A percentile compares a stretch with the other conserved stretches of the same genome.
These are phyloP conservation scores for Allomyces macrogynus DNA, from an alignment of 192 early-diverging fungal genomes.

Conservation along the genomic window DNA sequence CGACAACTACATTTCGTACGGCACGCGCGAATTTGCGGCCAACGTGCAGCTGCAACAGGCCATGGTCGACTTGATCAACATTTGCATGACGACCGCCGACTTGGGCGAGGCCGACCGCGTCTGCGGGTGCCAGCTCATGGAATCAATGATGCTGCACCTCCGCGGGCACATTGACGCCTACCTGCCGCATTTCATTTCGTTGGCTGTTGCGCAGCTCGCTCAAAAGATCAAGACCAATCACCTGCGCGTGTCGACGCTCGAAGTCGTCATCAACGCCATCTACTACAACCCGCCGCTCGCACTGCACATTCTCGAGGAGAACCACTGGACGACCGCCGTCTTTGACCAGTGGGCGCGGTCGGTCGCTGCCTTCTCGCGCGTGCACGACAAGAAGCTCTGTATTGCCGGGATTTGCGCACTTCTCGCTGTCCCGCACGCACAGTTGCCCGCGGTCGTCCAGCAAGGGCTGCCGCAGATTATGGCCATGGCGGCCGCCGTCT, in stretches of 20 bases:
- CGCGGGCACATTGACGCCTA: conserved; percentile 56
- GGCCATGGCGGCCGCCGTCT: conserved; percentile 43
- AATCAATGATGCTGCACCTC: conserved; percentile 66
- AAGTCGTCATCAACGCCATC: conserved; percentile 63
- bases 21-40: conserved; percentile 49
- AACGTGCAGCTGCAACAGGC: conserved; percentile 47
- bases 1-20: conserved; percentile 77
- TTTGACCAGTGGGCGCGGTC: conserved; percentile 59
- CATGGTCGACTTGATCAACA: conserved; percentile 69
- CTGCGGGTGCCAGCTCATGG: conserved; percentile 63
- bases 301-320: conserved; percentile 55
- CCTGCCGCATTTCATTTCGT: conserved; percentile 45
- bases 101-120: conserved; percentile 59
- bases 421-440: conserved; percentile 42
- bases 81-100: conserved; percentile 56
- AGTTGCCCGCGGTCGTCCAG: conserved; percentile 51
- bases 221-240: conserved; percentile 35
- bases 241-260: conserved; percentile 56
- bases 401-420: conserved; percentile 59
- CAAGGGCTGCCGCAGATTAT: conserved; percentile 54
- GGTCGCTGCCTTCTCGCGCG: conserved; percentile 52
- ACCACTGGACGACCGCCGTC: conserved; percentile 51
- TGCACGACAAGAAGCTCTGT: conserved; percentile 87
- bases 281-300: conserved; percentile 71
- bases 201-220: conserved; percentile 43